Base-by-base conservation (phyloP, 345 rosid species). In the Brassica juncea region DNA sequence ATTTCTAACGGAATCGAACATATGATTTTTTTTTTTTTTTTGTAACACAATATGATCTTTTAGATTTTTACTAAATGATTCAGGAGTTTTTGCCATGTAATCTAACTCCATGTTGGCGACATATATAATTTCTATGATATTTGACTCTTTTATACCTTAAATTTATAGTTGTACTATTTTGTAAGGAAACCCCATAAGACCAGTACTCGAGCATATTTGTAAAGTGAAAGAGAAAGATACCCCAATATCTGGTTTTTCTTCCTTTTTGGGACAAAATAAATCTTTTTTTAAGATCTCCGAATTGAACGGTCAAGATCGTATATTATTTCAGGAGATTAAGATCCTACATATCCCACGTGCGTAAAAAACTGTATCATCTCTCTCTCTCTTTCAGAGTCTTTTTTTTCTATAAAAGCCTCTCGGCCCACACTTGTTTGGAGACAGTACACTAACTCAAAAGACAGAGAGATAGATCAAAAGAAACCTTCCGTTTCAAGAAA, bases 401-500 rank as follows among this genome's bases (percentile, higher is more conserved):
- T 77, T 39, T 77, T 55, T 19, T 68, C 72, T 80, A 80, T 80
- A 80, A 80, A 80, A 70, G 58, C 72, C 2, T 74, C 71, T 74
- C 75, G 75, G 44, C 47, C 71, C 71, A 69, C 71, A 55, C 67
- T 63, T 54, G 35, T 62, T 35, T 68, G n/a, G 59, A 23, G 75
- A 74, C 66, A 78, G 62, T 66, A 72, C 77, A 79, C 77, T 42
- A 9, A 63, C 16, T 31, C 37, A 15, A 77, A 62, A 71, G 65
- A 78, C 27, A 47, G 42, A 55, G 19, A 64, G 44, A 62, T 2
- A 44, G 67, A 6, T 2, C 31, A 58, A 39, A 66, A 27, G 11
- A 55, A 80, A 67, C 57, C 79, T 80, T 74, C 79, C 47, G 25
- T 70, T 74, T 70, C 75, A 80, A 75, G 83, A 63, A 80, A 80